phyloP scores from a whole-genome alignment of 768 basidiomycete species.

The Lactifluus hygrophoroides region DNA sequence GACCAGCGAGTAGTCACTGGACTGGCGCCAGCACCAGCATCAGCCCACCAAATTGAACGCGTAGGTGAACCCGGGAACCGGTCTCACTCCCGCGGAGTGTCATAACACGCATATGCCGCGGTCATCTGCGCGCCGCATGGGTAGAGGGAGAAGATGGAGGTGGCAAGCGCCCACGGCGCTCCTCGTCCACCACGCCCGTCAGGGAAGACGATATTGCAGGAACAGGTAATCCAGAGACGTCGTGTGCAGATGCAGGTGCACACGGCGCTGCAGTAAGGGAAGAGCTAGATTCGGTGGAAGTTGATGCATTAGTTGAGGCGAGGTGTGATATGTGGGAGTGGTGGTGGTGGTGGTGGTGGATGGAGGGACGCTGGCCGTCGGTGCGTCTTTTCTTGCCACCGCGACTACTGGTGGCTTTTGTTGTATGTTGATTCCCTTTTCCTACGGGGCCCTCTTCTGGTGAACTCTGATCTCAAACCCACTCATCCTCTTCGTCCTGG shows the following conservation, averaged over 20 bases:
- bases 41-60: conserved; percentile 42
- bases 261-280: conserved; percentile 13
- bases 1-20: conserved; percentile 19
- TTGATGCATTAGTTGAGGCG: not conserved
- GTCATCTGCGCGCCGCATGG: conserved; percentile 13
- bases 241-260: conserved; percentile 6
- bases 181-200: conserved; percentile 11
- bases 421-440: not conserved
- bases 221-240: not conserved
- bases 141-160: conserved; percentile 6
- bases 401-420: conserved; percentile 12
- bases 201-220: not conserved
- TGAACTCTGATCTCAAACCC: conserved; percentile 50
- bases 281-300: not conserved
- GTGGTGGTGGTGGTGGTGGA: not conserved
- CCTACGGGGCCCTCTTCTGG: conserved; percentile 11
- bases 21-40: conserved; percentile 21
- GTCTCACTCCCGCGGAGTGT: conserved; percentile 24
- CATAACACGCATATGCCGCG: conserved; percentile 26
- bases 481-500: conserved; percentile 47
- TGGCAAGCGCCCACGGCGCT: conserved; percentile 21
- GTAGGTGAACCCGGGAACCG: conserved; percentile 34
- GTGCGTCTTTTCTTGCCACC: not conserved
- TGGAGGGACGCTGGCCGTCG: not conserved
- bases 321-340: not conserved